These are phyloP conservation scores for Citrus medica DNA, from an alignment of 345 rosid species.

Conservation along the genomic window DNA sequence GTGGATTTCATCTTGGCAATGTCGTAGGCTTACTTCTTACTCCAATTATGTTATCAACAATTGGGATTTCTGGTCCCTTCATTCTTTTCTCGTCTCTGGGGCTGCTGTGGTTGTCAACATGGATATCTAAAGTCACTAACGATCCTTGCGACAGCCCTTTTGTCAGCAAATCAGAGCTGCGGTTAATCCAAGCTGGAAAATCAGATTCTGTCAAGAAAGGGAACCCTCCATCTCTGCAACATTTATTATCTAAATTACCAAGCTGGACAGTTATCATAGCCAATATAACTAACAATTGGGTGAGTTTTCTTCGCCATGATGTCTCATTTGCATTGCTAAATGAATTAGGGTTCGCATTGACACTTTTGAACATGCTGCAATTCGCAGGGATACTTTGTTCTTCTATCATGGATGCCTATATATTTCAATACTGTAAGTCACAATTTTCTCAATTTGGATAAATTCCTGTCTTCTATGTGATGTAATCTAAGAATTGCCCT, in stretches of 20 bases:
- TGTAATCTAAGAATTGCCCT: neutral
- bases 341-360: neutral
- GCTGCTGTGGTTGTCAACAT: conserved; percentile 59
- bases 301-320: conserved; percentile 24
- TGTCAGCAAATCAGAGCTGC: conserved; percentile 55
- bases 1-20: conserved; percentile 94
- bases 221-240: conserved; percentile 48
- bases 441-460: neutral
- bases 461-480: neutral
- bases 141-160: conserved; percentile 68
- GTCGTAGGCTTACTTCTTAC: conserved; percentile 76
- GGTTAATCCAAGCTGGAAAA: conserved; percentile 73
- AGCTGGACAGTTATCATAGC: conserved; percentile 91
- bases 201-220: conserved; percentile 27
- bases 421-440: conserved; percentile 79
- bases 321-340: neutral
- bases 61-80: conserved; percentile 78
- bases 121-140: conserved; percentile 56
- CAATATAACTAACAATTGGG: conserved; percentile 91
- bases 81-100: conserved; percentile 75
- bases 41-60: conserved; percentile 69
- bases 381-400: conserved; percentile 92
- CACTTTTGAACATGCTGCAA: conserved; percentile 1
- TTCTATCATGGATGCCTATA: conserved; percentile 97
- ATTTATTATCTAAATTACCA: conserved; percentile 63